These are phyloP conservation scores for Ploettnerulaceae sp. DNA, from an alignment of 2,329 filamentous ascomycete genomes.

Conservation along the genomic window DNA sequence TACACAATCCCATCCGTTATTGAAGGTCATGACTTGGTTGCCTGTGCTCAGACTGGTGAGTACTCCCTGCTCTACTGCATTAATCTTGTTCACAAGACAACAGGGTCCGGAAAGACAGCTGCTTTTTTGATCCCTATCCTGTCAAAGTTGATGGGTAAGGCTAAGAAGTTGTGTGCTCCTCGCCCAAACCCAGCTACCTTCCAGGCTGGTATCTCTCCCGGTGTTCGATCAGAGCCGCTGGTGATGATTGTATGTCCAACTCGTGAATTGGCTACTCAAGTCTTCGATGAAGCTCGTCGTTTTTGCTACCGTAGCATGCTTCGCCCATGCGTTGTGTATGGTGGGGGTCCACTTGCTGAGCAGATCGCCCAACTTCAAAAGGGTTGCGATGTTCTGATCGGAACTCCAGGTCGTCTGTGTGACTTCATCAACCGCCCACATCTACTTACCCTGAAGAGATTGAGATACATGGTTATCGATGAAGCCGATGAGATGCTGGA, in stretches of 20 bases:
- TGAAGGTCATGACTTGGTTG: conserved; percentile 75
- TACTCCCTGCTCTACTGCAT: conserved; percentile 10
- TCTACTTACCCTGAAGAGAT: conserved; percentile 65
- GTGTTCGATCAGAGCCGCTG: conserved; percentile 75
- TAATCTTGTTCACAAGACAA: not conserved
- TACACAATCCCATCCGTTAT: conserved; percentile 79
- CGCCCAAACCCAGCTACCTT: conserved; percentile 63
- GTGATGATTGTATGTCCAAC: conserved; percentile 82
- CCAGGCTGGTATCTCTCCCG: conserved; percentile 40
- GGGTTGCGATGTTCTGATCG: conserved; percentile 87
- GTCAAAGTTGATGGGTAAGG: conserved; percentile 92
- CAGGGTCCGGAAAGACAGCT: conserved; percentile 94
- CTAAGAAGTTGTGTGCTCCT: conserved; percentile 75
- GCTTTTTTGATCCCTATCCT: conserved; percentile 87
- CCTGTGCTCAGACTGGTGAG: conserved; percentile 86
- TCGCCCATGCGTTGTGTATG: conserved; percentile 84
- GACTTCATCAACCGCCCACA: conserved; percentile 75
- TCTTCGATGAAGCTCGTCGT: conserved; percentile 89
- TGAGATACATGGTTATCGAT: conserved; percentile 81
- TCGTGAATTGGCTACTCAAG: conserved; percentile 87
- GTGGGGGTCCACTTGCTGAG: conserved; percentile 66
- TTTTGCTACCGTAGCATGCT: conserved; percentile 94
- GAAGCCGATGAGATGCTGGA: conserved; percentile 93
- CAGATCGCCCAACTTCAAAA: conserved; percentile 70
- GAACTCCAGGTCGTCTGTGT: conserved; percentile 77